Percentiles rank a stretch among this genome's conserved stretches.
Evolutionary conservation across 108 stramenopile genomes (phyloP).

Genomic region (Cyclotella choctawhatcheeana): DNA sequence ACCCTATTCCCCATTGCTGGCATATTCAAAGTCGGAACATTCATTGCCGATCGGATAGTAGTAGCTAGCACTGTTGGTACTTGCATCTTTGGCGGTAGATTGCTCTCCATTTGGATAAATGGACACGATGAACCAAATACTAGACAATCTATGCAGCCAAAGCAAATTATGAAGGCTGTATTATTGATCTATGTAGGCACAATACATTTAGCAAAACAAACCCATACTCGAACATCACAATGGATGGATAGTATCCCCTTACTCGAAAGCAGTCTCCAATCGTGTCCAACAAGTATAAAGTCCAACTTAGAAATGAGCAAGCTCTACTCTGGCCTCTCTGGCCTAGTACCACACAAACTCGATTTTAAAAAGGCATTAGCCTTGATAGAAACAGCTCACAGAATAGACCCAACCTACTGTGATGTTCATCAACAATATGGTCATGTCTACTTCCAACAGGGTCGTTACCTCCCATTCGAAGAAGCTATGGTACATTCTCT

Average conservation of each 20-base stretch:
- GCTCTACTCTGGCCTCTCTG: constrained; percentile 75
- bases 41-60: constrained; percentile 84
- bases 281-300: constrained; percentile 83
- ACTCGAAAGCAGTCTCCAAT: constrained; percentile 61
- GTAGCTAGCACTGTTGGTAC: constrained; percentile 73
- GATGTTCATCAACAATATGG: constrained; percentile 84
- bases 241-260: constrained; percentile 82
- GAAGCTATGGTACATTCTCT: constrained; percentile 64
- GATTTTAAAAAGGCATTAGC: constrained; percentile 60
- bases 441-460: constrained; percentile 71
- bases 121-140: background rate
- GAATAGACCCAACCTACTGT: constrained; percentile 80
- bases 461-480: constrained; percentile 62
- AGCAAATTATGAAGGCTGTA: constrained; percentile 4
- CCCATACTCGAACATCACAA: constrained; percentile 61
- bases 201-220: constrained; percentile 32
- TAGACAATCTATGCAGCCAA: background rate
- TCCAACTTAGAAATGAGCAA: constrained; percentile 83
- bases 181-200: constrained; percentile 1
- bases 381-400: constrained; percentile 63
- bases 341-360: constrained; percentile 64
- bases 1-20: constrained; percentile 84
- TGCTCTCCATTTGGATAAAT: constrained; percentile 27
- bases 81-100: constrained; percentile 54
- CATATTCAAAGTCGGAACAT: constrained; percentile 85